Evolutionary conservation across 805 yeast species (phyloP), one percentile per base, ranked within the genome.

Genomic region (Millerozyma acaciae): DNA sequence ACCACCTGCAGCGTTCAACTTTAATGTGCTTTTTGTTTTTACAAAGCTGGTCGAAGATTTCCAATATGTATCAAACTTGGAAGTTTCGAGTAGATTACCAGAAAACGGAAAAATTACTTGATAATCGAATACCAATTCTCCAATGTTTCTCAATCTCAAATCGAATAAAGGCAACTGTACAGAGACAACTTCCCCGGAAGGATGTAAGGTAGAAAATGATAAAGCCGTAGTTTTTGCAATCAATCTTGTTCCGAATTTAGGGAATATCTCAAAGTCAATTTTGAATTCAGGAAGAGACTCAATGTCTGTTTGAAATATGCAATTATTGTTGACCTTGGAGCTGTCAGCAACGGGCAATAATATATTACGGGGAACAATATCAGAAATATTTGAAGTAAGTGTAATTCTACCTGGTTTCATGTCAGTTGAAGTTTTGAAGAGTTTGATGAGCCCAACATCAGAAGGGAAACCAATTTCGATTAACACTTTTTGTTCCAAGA

Each of bases 51-150:
- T 84, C 1, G 95, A 65, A 1, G 70, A 81, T 58, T 89, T 93
- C 98, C 98, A 90, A 60, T 90, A 90, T 0, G 97, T 90, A 51
- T 89, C 97, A 53, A 84, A 88, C 62, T 87, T 86, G 8, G 95
- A 80, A 26, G 94, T 83, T 56, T 89, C 97, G 38, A 90, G 63
- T 4, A 95, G 82, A 0, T 62, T 63, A 5, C 96, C 97, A 5
- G 80, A 69, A 53, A 82, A 93, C n/a, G 98, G 97, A 54, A 80
- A 79, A 32, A 90, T 85, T 3, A 90, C 75, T 48, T 86, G 89
- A 59, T 79, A 87, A 41, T 77, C 75, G 57, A 89, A 84, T 22
- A 72, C 71, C 27, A 90, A 59, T 38, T 80, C 83, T 9, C 98
- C 98, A 39, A 89, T 81, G 36, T 82, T 78, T 47, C 84, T 78